Evolutionary conservation across 2,329 filamentous ascomycete genomes (phyloP).

Genomic region (Fusarium ambrosium): DNA sequence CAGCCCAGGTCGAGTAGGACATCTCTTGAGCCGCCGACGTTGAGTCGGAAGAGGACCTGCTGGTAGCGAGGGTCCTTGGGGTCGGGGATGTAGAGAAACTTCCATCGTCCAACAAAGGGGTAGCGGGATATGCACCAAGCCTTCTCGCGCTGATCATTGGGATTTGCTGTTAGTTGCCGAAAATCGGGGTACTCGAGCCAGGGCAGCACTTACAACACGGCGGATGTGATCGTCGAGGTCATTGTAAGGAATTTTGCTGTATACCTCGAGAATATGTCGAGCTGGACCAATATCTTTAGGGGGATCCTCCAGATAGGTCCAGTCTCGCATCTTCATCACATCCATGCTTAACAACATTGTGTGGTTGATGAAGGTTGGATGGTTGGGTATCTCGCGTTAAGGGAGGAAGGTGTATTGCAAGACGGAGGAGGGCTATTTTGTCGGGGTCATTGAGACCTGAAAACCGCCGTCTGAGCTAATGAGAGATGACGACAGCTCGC

Average conservation of each 20-base stretch:
- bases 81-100: conserved; percentile 61
- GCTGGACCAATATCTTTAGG: conserved; percentile 55
- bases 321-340: conserved; percentile 55
- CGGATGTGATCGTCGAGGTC: conserved; percentile 55
- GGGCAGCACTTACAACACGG: conserved; percentile 50
- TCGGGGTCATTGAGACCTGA: conserved; percentile 37
- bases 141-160: conserved; percentile 56
- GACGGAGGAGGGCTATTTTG: conserved; percentile 9
- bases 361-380: conserved; percentile 3
- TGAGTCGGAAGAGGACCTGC: conserved; percentile 58
- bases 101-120: conserved; percentile 64
- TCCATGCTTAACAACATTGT: conserved; percentile 47
- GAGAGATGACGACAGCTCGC: conserved; percentile 10
- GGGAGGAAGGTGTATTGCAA: conserved; percentile 6
- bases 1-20: conserved; percentile 65
- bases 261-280: conserved; percentile 54
- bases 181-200: not conserved
- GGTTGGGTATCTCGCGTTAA: conserved; percentile 2
- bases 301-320: conserved; percentile 54
- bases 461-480: conserved; percentile 17
- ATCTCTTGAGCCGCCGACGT: conserved; percentile 54
- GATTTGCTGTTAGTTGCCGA: conserved; percentile 20
- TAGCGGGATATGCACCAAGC: conserved; percentile 61
- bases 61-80: conserved; percentile 58
- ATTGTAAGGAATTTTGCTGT: conserved; percentile 54